Conservation (phyloP, 768 basidiomycete genomes). For the Kwoniella mangroviensis region DNA sequence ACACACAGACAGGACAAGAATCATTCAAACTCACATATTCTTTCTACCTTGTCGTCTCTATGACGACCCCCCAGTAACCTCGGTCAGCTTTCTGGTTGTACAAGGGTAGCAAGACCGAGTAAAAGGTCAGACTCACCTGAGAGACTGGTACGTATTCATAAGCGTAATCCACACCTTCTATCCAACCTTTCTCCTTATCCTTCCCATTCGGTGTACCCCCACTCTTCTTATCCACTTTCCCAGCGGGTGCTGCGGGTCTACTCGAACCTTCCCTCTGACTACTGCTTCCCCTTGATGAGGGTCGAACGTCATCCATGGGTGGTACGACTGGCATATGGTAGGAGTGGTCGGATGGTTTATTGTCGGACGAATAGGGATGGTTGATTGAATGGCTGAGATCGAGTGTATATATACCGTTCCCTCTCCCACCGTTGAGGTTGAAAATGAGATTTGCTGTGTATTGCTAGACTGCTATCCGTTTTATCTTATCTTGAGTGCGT, state of each 20-base stretch:
- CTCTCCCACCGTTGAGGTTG: too few relatives aligned
- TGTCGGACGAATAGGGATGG: background rate
- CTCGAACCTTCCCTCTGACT: conserved; percentile 18
- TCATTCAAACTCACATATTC: conserved; percentile 47
- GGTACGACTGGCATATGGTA: conserved; percentile 19
- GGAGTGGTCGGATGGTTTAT: background rate
- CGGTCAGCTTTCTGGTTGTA: too few relatives aligned
- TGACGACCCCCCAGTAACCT: background rate
- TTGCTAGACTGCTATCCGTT: too few relatives aligned
- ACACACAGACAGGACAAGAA: background rate
- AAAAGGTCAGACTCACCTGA: conserved; percentile 37
- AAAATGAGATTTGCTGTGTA: too few relatives aligned
- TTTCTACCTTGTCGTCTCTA: conserved; percentile 45
- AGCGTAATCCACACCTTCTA: conserved; percentile 41
- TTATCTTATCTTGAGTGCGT: background rate
- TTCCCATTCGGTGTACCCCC: conserved; percentile 5
- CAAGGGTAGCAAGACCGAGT: background rate
- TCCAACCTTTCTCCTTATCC: conserved; percentile 24
- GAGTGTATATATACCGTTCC: background rate
- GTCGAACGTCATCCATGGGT: conserved; percentile 13
- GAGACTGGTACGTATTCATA: conserved; percentile 50
- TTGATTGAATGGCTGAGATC: background rate
- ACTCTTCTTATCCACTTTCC: conserved; percentile 20
- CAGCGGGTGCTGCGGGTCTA: conserved; percentile 19
- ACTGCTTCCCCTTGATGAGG: conserved; percentile 1